Evolutionary conservation across 371 early-diverging fungal species (phyloP).

Genomic region (Conidiobolus incongruus): DNA sequence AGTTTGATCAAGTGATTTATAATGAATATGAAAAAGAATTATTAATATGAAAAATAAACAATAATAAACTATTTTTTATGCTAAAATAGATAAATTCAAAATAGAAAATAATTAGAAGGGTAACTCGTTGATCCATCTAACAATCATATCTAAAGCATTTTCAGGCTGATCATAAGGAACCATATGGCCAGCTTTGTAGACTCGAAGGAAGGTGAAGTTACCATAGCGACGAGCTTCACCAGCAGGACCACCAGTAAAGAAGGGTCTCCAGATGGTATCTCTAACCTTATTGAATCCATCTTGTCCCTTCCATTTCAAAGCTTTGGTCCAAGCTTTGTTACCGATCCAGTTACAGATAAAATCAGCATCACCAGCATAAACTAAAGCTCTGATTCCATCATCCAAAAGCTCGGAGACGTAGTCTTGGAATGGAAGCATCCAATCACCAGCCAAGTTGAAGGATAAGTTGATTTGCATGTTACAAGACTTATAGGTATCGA

Average conservation of each 20-base stretch:
- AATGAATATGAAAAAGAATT: no score
- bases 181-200: constrained; percentile 84
- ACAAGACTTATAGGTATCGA: constrained; percentile 46
- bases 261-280: constrained; percentile 23
- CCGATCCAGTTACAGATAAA: constrained; percentile 85
- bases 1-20: no score
- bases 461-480: constrained; percentile 55
- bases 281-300: constrained; percentile 32
- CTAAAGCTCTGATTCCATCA: constrained; percentile 50
- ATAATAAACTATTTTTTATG: no score
- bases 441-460: constrained; percentile 63
- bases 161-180: constrained; percentile 42
- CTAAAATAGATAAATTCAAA: no score
- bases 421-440: constrained; percentile 58
- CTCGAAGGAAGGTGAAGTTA: constrained; percentile 56
- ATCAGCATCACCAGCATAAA: constrained; percentile 81
- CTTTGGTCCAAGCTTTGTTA: constrained; percentile 75
- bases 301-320: constrained; percentile 60
- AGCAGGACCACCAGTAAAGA: constrained; percentile 17
- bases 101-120: constrained; percentile 6
- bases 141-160: constrained; percentile 25
- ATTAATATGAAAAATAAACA: no score
- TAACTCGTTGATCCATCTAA: constrained; percentile 19
- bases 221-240: constrained; percentile 49
- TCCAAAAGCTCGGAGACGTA: constrained; percentile 55